phyloP scores from a whole-genome alignment of 306 rosid genomes.

The Trifolium fragiferum region DNA sequence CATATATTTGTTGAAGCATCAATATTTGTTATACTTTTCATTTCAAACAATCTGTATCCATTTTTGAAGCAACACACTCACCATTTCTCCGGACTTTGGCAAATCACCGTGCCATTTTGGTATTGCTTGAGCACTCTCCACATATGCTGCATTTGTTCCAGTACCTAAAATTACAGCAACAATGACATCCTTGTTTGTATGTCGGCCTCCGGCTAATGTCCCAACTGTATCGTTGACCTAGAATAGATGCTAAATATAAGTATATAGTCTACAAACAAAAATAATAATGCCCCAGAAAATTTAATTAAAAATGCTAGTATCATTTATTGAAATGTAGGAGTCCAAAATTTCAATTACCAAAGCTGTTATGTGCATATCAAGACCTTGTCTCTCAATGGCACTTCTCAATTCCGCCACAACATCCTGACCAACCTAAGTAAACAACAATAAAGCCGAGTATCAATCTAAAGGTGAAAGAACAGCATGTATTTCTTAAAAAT shows the following conservation, averaged over 20 bases:
- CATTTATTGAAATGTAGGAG: conserved; percentile 17
- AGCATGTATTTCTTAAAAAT: neutral
- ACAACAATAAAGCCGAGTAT: conserved; percentile 24
- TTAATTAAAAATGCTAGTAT: neutral
- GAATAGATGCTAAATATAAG: conserved; percentile 44
- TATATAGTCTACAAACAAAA: conserved; percentile 15
- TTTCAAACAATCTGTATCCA: conserved; percentile 25
- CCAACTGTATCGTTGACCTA: conserved; percentile 96
- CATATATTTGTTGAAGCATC: conserved; percentile 15
- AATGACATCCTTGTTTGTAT: conserved; percentile 64
- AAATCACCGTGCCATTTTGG: conserved; percentile 93
- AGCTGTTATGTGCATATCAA: conserved; percentile 83
- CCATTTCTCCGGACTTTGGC: conserved; percentile 93
- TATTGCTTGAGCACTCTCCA: conserved; percentile 84
- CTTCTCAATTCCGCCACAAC: conserved; percentile 72
- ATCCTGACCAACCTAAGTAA: conserved; percentile 76
- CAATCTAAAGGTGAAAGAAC: conserved; percentile 25
- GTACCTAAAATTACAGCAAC: conserved; percentile 93
- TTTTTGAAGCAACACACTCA: conserved; percentile 38
- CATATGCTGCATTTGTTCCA: conserved; percentile 94
- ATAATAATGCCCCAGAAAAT: conserved; percentile 2
- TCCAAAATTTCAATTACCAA: conserved; percentile 58
- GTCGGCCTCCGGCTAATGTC: conserved; percentile 91
- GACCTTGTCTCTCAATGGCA: conserved; percentile 73
- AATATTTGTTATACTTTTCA: conserved; percentile 28